Evolutionary conservation across 2,329 filamentous ascomycete species (phyloP), one percentile per base, ranked within the genome.

Genomic region (Aspergillus latus): DNA sequence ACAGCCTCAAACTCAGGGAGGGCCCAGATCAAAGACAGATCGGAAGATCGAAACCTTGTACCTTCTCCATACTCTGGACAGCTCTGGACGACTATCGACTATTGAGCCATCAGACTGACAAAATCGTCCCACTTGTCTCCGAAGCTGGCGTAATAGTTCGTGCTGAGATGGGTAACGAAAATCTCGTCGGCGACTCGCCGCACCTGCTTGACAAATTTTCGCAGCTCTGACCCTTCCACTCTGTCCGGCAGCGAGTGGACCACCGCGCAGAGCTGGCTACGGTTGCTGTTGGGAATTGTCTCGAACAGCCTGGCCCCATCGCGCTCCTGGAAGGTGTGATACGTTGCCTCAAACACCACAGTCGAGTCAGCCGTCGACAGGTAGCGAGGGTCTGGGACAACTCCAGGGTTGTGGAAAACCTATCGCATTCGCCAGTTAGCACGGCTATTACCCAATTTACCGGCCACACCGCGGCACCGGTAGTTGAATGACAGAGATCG

Each of bases 341-440:
- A 77, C 10, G 71, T 68, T 45, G 66, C 73, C 66, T 80, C 78
- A 52, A 80, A 80, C 11, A 77, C 74, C 30, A 79, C 74, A 5
- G 77, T 73, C 59, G 73, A 76, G 66, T 80, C 76, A 29, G 76
- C 74, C 1, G 67, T 68, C 37, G 69, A 60, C 54, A 76, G 68
- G 63, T 76, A 79, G 30, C 66, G 68, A 49, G 69, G 64, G 55
- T 74, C 72, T 2, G 76, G 74, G 11, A 79, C 68, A 5, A 73
- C 71, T 26, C 78, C 78, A 4, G 78, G 78, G 58, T 80, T 80
- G 63, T 78, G 76, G 34, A 79, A 70, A 45, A 78, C 64, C 70
- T 76, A 53, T 37, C 2, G 36, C 7, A 54, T 21, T 21, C 21
- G 21, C 21, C 21, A 21, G 59, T 49, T 13, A 66, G 61, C 65